Evolutionary conservation across 2,329 filamentous ascomycete genomes (phyloP), one percentile per base, ranked within the genome.

Genomic region (Cladobotryum protrusum): DNA sequence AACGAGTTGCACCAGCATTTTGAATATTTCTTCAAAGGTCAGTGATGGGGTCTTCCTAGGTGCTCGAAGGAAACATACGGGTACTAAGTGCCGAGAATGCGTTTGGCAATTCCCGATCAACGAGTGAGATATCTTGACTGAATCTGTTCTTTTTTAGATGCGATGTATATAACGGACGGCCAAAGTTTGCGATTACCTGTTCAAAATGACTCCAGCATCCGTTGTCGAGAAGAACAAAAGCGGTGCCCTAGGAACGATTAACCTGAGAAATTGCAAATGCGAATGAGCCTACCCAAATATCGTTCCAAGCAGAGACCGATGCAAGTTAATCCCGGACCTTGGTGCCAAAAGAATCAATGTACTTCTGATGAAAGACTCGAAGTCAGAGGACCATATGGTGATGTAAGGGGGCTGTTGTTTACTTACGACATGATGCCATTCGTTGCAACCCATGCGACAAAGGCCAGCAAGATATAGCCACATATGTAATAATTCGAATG

Each of bases 1-100:
- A 0, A 67, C 61, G 32, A 72, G 64, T 51, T 80, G 75, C 34
- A 69, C 63, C 3, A 60, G 60, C 52, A 65, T 63, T 50, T 70
- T 72, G 52, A 63, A 66, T 9, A 65, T 55, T 46, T 72, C 66
- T 65, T 52, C 69, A 65, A 9, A 18, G 19, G 18, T 42, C 11
- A 20, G 6, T 2, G 5, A 11, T 2, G 6, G 14, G 4, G 1
- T 7, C 19, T 9, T 2, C 11, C 15, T 6, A n/a, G 13, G 6
- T 5, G 2, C 7, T n/a, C 15, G 12, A 18, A 2, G 15, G 13
- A 17, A 37, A 37, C n/a, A 35, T 49, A 52, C 49, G 69, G 39
- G 50, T 55, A 11, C 47, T 41, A n/a, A 69, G 45, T 9, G 58
- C 55, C n/a, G 54, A 51, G n/a, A 72, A 34, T 1, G 67, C 63